Base-by-base conservation (phyloP, 768 basidiomycete species). In the Xerocomellus intermedius region DNA sequence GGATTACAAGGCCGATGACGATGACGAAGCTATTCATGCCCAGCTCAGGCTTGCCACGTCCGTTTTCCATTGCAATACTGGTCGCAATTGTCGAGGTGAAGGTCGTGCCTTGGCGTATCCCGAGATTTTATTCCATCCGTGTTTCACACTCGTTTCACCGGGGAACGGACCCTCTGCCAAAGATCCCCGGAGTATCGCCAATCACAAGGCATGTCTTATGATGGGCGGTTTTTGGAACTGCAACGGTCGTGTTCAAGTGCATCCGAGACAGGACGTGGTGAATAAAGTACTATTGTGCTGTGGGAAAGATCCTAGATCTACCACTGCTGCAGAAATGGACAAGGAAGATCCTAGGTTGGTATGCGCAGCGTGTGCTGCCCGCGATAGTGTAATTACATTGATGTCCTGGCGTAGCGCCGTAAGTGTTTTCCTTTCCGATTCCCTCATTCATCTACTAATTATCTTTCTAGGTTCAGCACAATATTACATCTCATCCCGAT, bases 41-140 rank as follows among this genome's bases (percentile, higher is more conserved):
- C 64, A 14, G 17, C 70, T 69, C 45, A 65, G 53, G 33, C 66
- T 70, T 48, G 66, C 70, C 24, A 56, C 67, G 2, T 71, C 69
- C 32, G 50, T 70, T 38, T 70, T 70, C 35, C 51, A 50, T 4
- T 70, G 69, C 28, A 63, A 50, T 8, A 28, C 50, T 43, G 49
- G 58, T 26, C 51, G 43, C 21, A 48, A 48, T 13, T 63, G 67
- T 54, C 58, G 54, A 38, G 19, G 36, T 32, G 50, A 55, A 54
- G 58, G 50, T 32, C 59, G 52, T 35, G 32, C 57, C 9, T 42
- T 69, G 47, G 10, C 52, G 1, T 69, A 69, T 49, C 68, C 66
- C 9, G 67, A 69, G 22, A 60, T 68, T 44, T 52, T 68, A 45
- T 69, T 56, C 37, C 67, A 69, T 51, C 66, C 66, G 4, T 69